phyloP scores from a whole-genome alignment of 1,284 basidiomycete genomes.

The Heterobasidion occidentale region DNA sequence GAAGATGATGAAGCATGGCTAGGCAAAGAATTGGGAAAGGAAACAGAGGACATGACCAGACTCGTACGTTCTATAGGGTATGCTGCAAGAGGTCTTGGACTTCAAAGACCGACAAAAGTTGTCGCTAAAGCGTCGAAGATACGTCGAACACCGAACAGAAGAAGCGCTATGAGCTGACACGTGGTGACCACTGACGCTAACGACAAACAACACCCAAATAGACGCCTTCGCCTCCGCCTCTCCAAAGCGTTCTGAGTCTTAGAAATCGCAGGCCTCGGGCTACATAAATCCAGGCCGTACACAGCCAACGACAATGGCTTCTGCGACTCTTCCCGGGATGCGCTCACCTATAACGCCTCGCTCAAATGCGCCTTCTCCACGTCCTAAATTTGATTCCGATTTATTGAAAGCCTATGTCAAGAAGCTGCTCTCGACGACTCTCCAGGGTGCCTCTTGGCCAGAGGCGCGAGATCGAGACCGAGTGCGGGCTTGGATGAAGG shows the following conservation, averaged over 20 bases:
- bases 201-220: constrained; percentile 10
- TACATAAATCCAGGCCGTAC: background rate
- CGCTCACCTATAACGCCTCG: constrained; percentile 43
- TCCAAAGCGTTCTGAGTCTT: background rate
- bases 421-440: constrained; percentile 61
- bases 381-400: constrained; percentile 64
- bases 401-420: constrained; percentile 70
- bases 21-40: constrained; percentile 28
- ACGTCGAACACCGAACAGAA: constrained; percentile 5
- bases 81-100: background rate
- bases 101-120: background rate
- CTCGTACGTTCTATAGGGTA: background rate
- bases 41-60: constrained; percentile 30
- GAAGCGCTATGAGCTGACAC: background rate
- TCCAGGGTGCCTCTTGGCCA: constrained; percentile 59
- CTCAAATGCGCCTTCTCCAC: constrained; percentile 47
- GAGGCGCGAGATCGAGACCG: constrained; percentile 59
- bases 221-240: background rate
- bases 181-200: background rate
- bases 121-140: constrained; percentile 7
- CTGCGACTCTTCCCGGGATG: constrained; percentile 28
- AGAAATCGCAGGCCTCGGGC: background rate
- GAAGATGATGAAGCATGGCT: constrained; percentile 23
- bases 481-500: constrained; percentile 69
- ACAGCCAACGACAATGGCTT: constrained; percentile 24